Base-by-base conservation (phyloP, 169 alveolate genomes). In the Miamiensis avidus region DNA sequence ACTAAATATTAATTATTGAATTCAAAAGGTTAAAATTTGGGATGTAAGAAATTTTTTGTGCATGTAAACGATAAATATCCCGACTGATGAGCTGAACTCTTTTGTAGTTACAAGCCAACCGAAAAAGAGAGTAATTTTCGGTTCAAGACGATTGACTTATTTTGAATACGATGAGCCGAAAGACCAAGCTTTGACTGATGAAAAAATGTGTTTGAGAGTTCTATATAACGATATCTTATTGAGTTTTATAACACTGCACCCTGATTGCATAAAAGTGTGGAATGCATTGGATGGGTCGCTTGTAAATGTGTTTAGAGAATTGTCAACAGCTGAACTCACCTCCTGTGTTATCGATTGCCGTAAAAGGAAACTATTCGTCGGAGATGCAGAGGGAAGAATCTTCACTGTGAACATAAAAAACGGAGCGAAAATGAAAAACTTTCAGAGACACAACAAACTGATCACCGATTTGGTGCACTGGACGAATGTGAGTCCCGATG, bases 121-220 rank as follows among this genome's bases (percentile, higher is more conserved):
- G 79, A 92, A 76, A 76, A 95, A 93, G 78, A 88, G 91, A 82
- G 93, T 95, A 31, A 89, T 95, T 28, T 95, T 94, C 34, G 98
- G 97, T 1, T 92, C 95, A 0, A 89, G 95, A 89, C 90, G 93
- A 86, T 83, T 95, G 20, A 90, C 84, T 69, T 92, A 89, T 86
- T 95, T 92, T 78, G 96, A 93, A 31, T 95, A 95, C 81, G 97
- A 95, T 84, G 98, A 95, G 75, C 96, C 97, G 15, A 94, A 95
- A 30, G 98, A 95, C 82, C 91, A 92, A 72, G 92, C 91, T 85
- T 81, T 93, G 78, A 94, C 96, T 30, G 95, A 93, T 79, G 93
- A 86, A 86, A 78, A 90, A 82, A 89, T 91, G 79, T 88, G 96
- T 73, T 81, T 93, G 30, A 88, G 93, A 76, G 91, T 93, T 25